Percentiles rank a stretch among this genome's conserved stretches.
These are phyloP conservation scores for Carex parvula DNA, from an alignment of 176 grass and related monocot species.

Conservation along the genomic window DNA sequence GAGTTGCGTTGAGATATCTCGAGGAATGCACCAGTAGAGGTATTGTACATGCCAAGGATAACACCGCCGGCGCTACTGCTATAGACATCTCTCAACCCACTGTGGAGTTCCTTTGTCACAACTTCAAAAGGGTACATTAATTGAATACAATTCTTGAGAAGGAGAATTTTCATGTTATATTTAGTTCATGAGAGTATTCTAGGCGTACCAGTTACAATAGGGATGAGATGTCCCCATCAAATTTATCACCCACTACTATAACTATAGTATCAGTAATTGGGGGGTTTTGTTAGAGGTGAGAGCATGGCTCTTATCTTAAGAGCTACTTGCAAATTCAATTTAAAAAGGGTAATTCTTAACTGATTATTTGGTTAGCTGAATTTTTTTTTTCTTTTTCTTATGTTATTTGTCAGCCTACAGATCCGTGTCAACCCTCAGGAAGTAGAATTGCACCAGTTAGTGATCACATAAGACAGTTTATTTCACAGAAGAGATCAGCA, in stretches of 20 bases:
- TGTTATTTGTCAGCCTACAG: background rate
- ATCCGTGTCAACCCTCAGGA: background rate
- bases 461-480: too few species aligned
- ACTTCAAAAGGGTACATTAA: slow-evolving; percentile 27
- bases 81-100: slow-evolving; percentile 7
- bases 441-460: background rate
- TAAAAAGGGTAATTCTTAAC: background rate
- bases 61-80: background rate
- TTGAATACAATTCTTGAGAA: too few species aligned
- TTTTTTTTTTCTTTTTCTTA: background rate
- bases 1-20: slow-evolving; percentile 33
- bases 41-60: background rate
- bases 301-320: background rate
- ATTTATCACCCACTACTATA: background rate
- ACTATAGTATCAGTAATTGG: background rate
- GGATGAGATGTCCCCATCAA: background rate
- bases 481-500: background rate
- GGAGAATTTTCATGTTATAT: background rate
- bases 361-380: background rate
- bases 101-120: slow-evolving; percentile 28
- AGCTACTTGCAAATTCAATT: background rate
- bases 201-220: background rate
- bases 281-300: background rate
- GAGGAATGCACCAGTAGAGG: slow-evolving; percentile 24
- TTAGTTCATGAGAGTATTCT: background rate